phyloP scores from a whole-genome alignment of 1,284 basidiomycete genomes.

The Pyrrhoderma noxium region DNA sequence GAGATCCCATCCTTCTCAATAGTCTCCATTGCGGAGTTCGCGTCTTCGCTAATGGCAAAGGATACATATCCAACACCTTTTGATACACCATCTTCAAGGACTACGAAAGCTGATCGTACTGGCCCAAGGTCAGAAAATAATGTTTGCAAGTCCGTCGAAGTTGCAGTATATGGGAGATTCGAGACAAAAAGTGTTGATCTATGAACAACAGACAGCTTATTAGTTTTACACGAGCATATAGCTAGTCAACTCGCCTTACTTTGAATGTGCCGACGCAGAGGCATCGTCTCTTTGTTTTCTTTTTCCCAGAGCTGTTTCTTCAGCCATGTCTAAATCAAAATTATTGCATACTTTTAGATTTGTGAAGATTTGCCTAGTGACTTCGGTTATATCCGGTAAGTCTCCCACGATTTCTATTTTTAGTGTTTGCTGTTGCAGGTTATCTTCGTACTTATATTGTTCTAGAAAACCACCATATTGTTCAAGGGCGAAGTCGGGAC shows the following conservation, averaged over 20 bases:
- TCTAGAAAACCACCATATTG: too few species aligned
- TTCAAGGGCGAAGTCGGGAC: too few species aligned
- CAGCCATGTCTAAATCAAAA: background rate
- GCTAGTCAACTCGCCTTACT: background rate
- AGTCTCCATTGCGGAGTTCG: slow-evolving; percentile 63
- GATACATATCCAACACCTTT: slow-evolving; percentile 99
- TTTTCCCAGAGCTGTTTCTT: slow-evolving; percentile 9
- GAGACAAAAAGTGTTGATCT: slow-evolving; percentile 75
- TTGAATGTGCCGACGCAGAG: background rate
- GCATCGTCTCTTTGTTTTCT: slow-evolving; percentile 8
- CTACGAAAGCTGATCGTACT: slow-evolving; percentile 90
- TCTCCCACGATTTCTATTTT: too few species aligned
- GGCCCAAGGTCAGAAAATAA: slow-evolving; percentile 95
- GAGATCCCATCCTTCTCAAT: slow-evolving; percentile 48
- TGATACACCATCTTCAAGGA: slow-evolving; percentile 73
- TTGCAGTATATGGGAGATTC: slow-evolving; percentile 84
- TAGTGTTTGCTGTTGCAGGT: too few species aligned
- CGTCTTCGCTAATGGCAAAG: slow-evolving; percentile 88
- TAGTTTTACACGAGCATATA: background rate
- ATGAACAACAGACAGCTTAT: background rate
- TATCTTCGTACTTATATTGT: too few species aligned
- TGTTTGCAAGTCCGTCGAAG: slow-evolving; percentile 84
- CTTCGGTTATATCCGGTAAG: too few species aligned
- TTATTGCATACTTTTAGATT: background rate
- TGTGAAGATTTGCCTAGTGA: too few species aligned